Evolutionary conservation across 228 moss, liverwort and hornwort genomes (phyloP), one percentile per base, ranked within the genome.

Genomic region (Sphagnum fallax): DNA sequence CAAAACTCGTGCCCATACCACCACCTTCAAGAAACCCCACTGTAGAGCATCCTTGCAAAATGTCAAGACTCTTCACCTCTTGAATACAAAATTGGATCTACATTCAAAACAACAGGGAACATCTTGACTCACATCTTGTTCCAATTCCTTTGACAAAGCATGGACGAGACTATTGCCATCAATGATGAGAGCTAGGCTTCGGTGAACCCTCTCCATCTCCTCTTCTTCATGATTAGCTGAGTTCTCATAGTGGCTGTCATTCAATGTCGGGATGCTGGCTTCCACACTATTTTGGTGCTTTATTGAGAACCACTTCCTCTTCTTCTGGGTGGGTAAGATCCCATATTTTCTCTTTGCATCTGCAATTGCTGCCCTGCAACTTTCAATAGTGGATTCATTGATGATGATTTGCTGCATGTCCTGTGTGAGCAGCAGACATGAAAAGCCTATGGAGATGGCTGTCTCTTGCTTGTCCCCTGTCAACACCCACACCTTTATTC

Each of bases 381-480:
- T 87, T 6, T 90, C 79, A 55, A 50, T 50, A n/a, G 87, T 80
- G 51, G 62, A 68, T 78, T 92, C 95, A 55, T 79, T 83, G 52
- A 95, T 88, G 11, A 89, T 80, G 53, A 95, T 88, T 64, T 90
- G 84, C 66, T 90, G 83, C 95, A 95, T 95, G 50, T 92, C 87
- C 10, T 77, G 74, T 49, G 92, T 82, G 70, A 95, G 90, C 62
- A 95, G 84, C 16, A 78, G 71, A 70, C 92, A 92, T 6, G 95
- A 95, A 73, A 85, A 92, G 4, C 80, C 95, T 66, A 95, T 89
- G 48, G 90, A 90, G 65, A 95, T 92, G 9, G 95, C 95, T 4
- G 95, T 95, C 80, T 92, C 92, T 73, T 95, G 95, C 82, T 95
- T 95, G 71, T 95, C 95, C 60, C 95, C 95, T 5, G 95, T 95